Evolutionary conservation across 2,329 filamentous ascomycete species (phyloP).

Genomic region (Bretziella fagacearum): DNA sequence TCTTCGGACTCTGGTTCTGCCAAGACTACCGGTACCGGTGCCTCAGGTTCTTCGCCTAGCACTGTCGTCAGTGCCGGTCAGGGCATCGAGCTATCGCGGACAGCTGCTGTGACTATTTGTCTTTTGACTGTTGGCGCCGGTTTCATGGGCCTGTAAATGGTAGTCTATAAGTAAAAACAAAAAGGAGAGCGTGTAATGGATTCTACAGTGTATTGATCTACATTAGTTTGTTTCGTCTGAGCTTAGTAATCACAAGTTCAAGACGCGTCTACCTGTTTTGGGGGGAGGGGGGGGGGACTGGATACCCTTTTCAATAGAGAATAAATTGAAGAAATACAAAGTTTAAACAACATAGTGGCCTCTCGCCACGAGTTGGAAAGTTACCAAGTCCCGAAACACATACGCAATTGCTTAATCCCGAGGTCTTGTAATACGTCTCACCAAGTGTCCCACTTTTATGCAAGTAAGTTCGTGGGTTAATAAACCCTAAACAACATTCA

Average conservation of each 20-base stretch:
- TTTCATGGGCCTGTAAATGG: constrained; percentile 11
- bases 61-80: constrained; percentile 5
- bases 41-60: not conserved
- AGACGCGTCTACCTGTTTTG: too few relatives aligned
- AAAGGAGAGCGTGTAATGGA: not conserved
- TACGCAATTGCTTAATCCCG: too few relatives aligned
- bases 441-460: too few relatives aligned
- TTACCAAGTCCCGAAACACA: too few relatives aligned
- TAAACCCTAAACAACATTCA: too few relatives aligned
- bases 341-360: not conserved
- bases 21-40: not conserved
- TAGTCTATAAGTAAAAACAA: not conserved
- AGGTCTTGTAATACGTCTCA: too few relatives aligned
- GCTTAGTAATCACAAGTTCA: not conserved
- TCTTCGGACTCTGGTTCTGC: not conserved
- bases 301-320: not conserved
- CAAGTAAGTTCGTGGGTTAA: too few relatives aligned
- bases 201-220: not conserved
- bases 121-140: constrained; percentile 14
- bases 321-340: not conserved
- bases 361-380: too few relatives aligned
- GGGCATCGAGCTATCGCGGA: constrained; percentile 10
- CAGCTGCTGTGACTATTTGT: constrained; percentile 11
- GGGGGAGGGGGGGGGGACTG: too few relatives aligned
- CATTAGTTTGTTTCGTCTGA: not conserved